Conservation (phyloP, 2,329 filamentous ascomycete genomes). For the Claviceps citrina region DNA sequence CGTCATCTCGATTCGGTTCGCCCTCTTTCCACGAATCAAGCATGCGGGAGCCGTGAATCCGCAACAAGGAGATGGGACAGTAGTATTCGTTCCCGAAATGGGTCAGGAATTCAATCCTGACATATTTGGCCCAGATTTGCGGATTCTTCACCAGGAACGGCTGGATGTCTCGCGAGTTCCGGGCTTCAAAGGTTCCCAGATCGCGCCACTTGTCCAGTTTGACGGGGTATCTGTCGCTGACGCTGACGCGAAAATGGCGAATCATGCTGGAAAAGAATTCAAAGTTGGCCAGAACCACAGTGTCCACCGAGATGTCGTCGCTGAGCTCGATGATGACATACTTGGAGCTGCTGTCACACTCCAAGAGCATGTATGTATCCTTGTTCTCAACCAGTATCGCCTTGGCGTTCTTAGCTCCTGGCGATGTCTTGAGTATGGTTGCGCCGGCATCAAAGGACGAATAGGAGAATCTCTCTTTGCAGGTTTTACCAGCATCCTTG, state of each 20-base stretch:
- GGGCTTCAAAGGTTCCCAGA: constrained; percentile 74
- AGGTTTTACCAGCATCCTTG: constrained; percentile 91
- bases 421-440: constrained; percentile 79
- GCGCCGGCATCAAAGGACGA: constrained; percentile 95
- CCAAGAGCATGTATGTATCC: constrained; percentile 94
- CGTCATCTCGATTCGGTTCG: constrained; percentile 51
- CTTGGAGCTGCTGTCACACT: constrained; percentile 75
- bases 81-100: constrained; percentile 97
- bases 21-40: constrained; percentile 83
- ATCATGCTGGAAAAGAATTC: constrained; percentile 99
- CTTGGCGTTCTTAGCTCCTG: constrained; percentile 72
- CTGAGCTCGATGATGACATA: constrained; percentile 91
- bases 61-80: constrained; percentile 77
- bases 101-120: constrained; percentile 78
- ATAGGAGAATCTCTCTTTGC: constrained; percentile 95
- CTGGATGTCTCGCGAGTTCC: constrained; percentile 86
- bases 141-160: constrained; percentile 89
- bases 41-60: constrained; percentile 92
- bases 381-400: constrained; percentile 91
- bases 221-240: constrained; percentile 86
- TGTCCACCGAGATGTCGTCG: constrained; percentile 75
- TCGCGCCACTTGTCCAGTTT: constrained; percentile 86
- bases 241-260: constrained; percentile 75
- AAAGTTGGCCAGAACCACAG: constrained; percentile 92
- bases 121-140: constrained; percentile 86